These are phyloP conservation scores for Phytophthora podocarpi DNA, from an alignment of 352 stramenopile species.

Conservation along the genomic window DNA sequence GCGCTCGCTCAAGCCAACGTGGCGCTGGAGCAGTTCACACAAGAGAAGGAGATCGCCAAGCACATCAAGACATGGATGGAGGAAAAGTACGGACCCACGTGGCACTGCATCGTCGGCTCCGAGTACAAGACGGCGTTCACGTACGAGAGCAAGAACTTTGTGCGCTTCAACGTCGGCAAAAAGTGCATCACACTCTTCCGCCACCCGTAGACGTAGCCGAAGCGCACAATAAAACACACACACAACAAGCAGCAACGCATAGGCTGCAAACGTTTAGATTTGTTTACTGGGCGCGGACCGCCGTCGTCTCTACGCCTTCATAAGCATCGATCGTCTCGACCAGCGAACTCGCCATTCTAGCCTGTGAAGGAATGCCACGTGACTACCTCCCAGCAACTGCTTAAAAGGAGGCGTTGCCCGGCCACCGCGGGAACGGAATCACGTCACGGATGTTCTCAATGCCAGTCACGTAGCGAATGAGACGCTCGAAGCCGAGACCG, in stretches of 20 bases:
- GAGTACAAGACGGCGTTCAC: constrained; percentile 34
- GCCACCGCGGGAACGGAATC: constrained; percentile 97
- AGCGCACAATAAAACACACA: not conserved
- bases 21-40: constrained; percentile 76
- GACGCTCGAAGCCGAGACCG: constrained; percentile 97
- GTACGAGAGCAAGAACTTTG: constrained; percentile 65
- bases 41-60: constrained; percentile 83
- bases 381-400: constrained; percentile 9
- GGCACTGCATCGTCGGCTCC: constrained; percentile 21
- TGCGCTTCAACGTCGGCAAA: constrained; percentile 85
- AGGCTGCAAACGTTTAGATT: constrained; percentile 29
- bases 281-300: constrained; percentile 6
- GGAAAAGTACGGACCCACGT: constrained; percentile 52
- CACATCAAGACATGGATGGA: constrained; percentile 81
- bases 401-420: constrained; percentile 94
- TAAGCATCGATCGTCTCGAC: constrained; percentile 3
- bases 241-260: not conserved
- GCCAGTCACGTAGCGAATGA: constrained; percentile 98
- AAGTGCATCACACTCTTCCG: constrained; percentile 87
- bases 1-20: constrained; percentile 66
- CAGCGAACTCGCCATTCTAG: constrained; percentile 11
- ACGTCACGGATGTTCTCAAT: constrained; percentile 99
- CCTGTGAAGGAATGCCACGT: not conserved
- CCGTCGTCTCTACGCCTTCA: constrained; percentile 7
- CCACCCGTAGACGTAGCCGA: constrained; percentile 56